These are phyloP conservation scores for Irpex lacteus DNA, from an alignment of 1,284 basidiomycete species.

Conservation along the genomic window DNA sequence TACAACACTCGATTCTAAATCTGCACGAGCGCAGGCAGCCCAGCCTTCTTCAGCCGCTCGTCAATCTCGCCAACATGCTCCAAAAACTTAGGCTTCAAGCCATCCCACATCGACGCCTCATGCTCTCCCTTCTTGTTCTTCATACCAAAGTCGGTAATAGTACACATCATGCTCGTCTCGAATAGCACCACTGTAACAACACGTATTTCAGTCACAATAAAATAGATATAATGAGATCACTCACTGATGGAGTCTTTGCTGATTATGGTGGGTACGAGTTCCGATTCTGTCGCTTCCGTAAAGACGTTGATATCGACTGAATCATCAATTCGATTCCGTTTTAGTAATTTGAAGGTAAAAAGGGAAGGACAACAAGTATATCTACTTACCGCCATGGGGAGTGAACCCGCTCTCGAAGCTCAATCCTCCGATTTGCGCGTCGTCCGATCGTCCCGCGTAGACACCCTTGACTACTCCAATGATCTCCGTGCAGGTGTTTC, in stretches of 20 bases:
- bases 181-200: slow-evolving; percentile 55
- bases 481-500: slow-evolving; percentile 60
- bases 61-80: slow-evolving; percentile 57
- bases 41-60: slow-evolving; percentile 16
- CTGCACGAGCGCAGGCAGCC: slow-evolving; percentile 4
- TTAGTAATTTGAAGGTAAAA: neutral
- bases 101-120: slow-evolving; percentile 62
- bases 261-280: slow-evolving; percentile 49
- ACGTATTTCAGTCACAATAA: too few relatives aligned
- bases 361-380: neutral
- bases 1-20: neutral
- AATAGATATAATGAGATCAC: slow-evolving; percentile 9
- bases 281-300: slow-evolving; percentile 48
- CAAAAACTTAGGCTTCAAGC: slow-evolving; percentile 54
- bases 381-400: slow-evolving; percentile 50
- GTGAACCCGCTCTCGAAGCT: slow-evolving; percentile 63
- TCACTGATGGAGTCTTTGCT: slow-evolving; percentile 54
- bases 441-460: slow-evolving; percentile 59
- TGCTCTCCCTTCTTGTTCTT: slow-evolving; percentile 54
- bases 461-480: slow-evolving; percentile 59
- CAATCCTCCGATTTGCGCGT: slow-evolving; percentile 55
- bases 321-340: neutral
- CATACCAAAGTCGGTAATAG: slow-evolving; percentile 62
- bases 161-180: slow-evolving; percentile 60
- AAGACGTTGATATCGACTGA: slow-evolving; percentile 58